Percentiles rank a stretch among this genome's conserved stretches.
These are phyloP conservation scores for Cyberlindnera lachancei DNA, from an alignment of 805 yeast genomes.

Conservation along the genomic window DNA sequence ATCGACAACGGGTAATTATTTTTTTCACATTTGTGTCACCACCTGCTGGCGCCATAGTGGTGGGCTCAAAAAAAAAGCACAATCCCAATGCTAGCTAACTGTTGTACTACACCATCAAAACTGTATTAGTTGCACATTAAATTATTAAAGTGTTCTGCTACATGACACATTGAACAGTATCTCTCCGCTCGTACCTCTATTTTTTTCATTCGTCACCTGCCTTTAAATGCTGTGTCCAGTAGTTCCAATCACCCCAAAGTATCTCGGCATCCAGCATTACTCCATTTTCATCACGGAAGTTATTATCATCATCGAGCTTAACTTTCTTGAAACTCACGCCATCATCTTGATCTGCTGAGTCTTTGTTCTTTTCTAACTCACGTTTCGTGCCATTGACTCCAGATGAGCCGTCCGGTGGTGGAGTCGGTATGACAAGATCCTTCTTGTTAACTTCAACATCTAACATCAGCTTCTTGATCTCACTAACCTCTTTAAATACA, in stretches of 20 bases:
- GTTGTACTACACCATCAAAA: too few species aligned
- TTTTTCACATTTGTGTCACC: too few species aligned
- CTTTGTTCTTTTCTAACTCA: conserved; percentile 1
- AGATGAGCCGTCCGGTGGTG: conserved; percentile 21
- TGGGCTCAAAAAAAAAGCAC: too few species aligned
- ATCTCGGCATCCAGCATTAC: conserved; percentile 5
- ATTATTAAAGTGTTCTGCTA: too few species aligned
- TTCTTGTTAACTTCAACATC: conserved; percentile 5
- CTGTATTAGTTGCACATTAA: too few species aligned
- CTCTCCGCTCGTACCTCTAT: too few species aligned
- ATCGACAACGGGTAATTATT: too few species aligned
- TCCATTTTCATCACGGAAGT: conserved; percentile 12
- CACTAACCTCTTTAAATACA: conserved; percentile 13
- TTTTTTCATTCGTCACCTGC: too few species aligned
- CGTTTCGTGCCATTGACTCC: too few species aligned
- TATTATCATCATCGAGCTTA: conserved; percentile 8
- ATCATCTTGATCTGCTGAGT: not conserved
- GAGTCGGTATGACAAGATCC: conserved; percentile 8
- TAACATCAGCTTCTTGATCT: conserved; percentile 14
- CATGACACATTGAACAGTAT: too few species aligned
- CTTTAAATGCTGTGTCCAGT: conserved; percentile 1
- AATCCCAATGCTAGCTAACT: too few species aligned
- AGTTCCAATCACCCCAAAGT: conserved; percentile 12
- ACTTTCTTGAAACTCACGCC: conserved; percentile 10
- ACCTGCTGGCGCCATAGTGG: too few species aligned